Evolutionary conservation across 2,329 filamentous ascomycete species (phyloP).

Genomic region (Decorospora gaudefroyi): DNA sequence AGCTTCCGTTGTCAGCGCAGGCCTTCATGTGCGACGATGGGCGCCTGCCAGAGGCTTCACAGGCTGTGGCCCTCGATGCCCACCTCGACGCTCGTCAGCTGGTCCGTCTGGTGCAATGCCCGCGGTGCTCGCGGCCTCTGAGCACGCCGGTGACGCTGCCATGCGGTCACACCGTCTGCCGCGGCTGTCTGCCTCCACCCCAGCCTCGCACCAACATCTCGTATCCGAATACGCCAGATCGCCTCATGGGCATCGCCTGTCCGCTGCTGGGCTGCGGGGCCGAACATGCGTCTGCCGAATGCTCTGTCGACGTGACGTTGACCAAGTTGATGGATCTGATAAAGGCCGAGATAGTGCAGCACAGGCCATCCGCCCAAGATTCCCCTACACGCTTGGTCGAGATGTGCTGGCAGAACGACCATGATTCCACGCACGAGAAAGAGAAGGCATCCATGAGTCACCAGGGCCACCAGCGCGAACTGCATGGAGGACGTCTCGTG

Average conservation of each 20-base stretch:
- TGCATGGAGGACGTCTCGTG: slow-evolving; percentile 64
- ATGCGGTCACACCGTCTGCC: slow-evolving; percentile 80
- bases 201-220: slow-evolving; percentile 71
- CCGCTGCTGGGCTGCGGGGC: slow-evolving; percentile 67
- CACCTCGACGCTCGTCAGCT: slow-evolving; percentile 64
- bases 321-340: slow-evolving; percentile 66
- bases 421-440: slow-evolving; percentile 44
- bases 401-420: slow-evolving; percentile 42
- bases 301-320: slow-evolving; percentile 74
- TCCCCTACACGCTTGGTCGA: slow-evolving; percentile 51
- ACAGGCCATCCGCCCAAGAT: slow-evolving; percentile 40
- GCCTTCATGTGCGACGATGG: slow-evolving; percentile 53
- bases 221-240: slow-evolving; percentile 71
- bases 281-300: slow-evolving; percentile 78
- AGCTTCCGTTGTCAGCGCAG: slow-evolving; percentile 30
- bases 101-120: slow-evolving; percentile 77
- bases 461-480: slow-evolving; percentile 47
- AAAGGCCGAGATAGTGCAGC: slow-evolving; percentile 56
- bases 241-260: slow-evolving; percentile 73
- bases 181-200: slow-evolving; percentile 70
- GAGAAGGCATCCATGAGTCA: slow-evolving; percentile 38
- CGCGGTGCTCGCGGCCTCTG: slow-evolving; percentile 70
- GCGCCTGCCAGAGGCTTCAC: slow-evolving; percentile 37
- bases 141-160: slow-evolving; percentile 73
- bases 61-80: slow-evolving; percentile 52